These are phyloP conservation scores for Linum trigynum DNA, from an alignment of 345 rosid genomes.

Conservation along the genomic window DNA sequence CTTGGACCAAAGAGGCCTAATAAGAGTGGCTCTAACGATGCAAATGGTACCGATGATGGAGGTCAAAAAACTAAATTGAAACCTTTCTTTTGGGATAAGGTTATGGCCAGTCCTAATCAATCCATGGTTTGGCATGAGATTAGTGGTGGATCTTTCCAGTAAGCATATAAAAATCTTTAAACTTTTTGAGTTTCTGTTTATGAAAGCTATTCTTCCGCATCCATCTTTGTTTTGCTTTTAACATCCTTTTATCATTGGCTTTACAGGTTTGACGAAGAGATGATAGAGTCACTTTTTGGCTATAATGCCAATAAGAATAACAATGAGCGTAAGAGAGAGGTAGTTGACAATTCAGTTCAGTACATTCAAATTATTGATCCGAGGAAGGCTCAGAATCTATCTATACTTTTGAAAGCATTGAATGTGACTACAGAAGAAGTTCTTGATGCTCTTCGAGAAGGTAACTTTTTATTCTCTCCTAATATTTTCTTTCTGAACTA, in stretches of 20 bases:
- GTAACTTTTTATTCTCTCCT: constrained; percentile 7
- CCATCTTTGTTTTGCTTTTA: not conserved
- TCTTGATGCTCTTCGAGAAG: constrained; percentile 19
- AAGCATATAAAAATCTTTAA: constrained; percentile 1
- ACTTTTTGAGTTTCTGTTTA: not conserved
- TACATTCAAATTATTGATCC: constrained; percentile 20
- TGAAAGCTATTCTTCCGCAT: not conserved
- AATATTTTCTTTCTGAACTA: not conserved
- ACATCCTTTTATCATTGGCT: not conserved
- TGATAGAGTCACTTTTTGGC: constrained; percentile 27
- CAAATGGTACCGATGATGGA: constrained; percentile 3
- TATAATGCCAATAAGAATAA: constrained; percentile 11
- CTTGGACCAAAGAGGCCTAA: constrained; percentile 7
- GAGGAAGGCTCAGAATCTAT: constrained; percentile 24
- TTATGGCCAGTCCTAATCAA: constrained; percentile 17
- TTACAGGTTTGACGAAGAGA: constrained; percentile 25
- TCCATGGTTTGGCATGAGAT: constrained; percentile 28
- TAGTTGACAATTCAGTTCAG: constrained; percentile 10
- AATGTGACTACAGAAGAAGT: constrained; percentile 25
- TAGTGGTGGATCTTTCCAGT: constrained; percentile 26
- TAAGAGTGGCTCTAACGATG: not conserved
- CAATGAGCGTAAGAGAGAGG: constrained; percentile 11
- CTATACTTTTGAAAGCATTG: constrained; percentile 23
- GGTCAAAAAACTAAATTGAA: constrained; percentile 17
- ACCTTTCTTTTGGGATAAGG: constrained; percentile 27